These are phyloP conservation scores for Gomphus bonarii DNA, from an alignment of 1,284 basidiomycete genomes.

Conservation along the genomic window DNA sequence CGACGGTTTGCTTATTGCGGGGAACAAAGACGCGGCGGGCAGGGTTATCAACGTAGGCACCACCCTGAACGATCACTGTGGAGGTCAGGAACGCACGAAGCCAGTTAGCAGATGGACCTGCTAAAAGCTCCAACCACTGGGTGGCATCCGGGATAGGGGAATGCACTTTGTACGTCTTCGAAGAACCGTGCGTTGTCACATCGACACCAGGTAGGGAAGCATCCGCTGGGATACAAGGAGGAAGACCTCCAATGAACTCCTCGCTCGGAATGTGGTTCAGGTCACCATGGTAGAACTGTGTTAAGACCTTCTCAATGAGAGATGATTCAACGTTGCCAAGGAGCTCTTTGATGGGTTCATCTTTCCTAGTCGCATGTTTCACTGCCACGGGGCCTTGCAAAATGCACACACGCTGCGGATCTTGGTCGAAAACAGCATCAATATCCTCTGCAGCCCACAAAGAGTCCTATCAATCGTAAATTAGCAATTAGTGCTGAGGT, in stretches of 20 bases:
- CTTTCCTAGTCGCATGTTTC: constrained; percentile 79
- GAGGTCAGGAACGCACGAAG: constrained; percentile 79
- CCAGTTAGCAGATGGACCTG: constrained; percentile 79
- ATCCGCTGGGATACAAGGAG: constrained; percentile 22
- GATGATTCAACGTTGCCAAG: constrained; percentile 78
- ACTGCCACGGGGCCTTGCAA: constrained; percentile 94
- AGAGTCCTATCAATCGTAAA: constrained; percentile 58
- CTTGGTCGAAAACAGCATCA: constrained; percentile 96
- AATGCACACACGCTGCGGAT: constrained; percentile 95
- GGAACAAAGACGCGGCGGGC: constrained; percentile 82
- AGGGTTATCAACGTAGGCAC: constrained; percentile 81
- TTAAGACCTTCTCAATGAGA: constrained; percentile 76
- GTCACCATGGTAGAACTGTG: constrained; percentile 75
- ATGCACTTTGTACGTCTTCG: constrained; percentile 50
- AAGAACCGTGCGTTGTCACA: constrained; percentile 32
- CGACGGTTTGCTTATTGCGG: constrained; percentile 68
- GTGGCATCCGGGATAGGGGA: constrained; percentile 45
- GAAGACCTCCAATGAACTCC: constrained; percentile 76
- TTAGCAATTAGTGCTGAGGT: background rate
- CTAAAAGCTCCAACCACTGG: constrained; percentile 80
- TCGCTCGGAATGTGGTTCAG: constrained; percentile 67
- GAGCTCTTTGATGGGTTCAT: constrained; percentile 89
- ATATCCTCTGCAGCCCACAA: constrained; percentile 98
- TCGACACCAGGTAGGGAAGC: constrained; percentile 35
- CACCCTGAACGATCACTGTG: constrained; percentile 77